A percentile compares a stretch with the other conserved stretches of the same genome.
phyloP scores from a whole-genome alignment of 495 filamentous ascomycete species.

The Cryomyces antarcticus region DNA sequence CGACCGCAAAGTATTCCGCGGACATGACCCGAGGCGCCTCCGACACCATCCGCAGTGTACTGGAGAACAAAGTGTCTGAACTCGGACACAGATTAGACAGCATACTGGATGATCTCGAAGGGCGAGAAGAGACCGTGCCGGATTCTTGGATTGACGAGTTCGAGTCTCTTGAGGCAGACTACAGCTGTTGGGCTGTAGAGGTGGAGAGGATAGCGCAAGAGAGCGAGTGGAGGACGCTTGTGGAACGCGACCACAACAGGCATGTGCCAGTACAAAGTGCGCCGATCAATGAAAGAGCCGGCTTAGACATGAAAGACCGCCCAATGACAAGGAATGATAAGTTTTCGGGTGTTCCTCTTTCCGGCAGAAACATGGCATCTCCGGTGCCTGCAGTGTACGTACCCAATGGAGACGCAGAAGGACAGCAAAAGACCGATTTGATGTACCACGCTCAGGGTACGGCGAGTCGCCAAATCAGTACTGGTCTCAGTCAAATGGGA shows the following conservation, averaged over 20 bases:
- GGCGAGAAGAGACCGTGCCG: conserved; percentile 60
- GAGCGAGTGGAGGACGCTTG: not conserved
- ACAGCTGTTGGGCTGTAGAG: conserved; percentile 48
- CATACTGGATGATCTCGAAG: conserved; percentile 72
- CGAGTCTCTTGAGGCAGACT: conserved; percentile 62
- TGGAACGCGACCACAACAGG: not conserved
- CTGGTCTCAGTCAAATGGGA: too few species aligned
- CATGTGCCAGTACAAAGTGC: too few species aligned
- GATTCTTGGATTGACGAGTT: conserved; percentile 73
- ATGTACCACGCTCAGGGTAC: too few species aligned
- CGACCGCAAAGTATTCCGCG: conserved; percentile 1
- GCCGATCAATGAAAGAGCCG: too few species aligned
- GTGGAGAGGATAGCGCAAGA: conserved; percentile 6
- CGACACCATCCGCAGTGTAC: conserved; percentile 35
- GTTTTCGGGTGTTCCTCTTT: too few species aligned
- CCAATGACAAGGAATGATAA: too few species aligned
- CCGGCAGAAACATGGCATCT: too few species aligned
- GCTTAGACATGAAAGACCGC: too few species aligned
- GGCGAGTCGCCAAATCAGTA: too few species aligned
- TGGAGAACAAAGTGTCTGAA: conserved; percentile 47
- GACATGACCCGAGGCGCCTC: conserved; percentile 31
- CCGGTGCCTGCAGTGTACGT: too few species aligned
- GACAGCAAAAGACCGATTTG: too few species aligned
- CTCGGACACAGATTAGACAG: conserved; percentile 57
- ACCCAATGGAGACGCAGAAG: too few species aligned